Base-by-base conservation (phyloP, 2,329 filamentous ascomycete species). In the Claviceps sp. region DNA sequence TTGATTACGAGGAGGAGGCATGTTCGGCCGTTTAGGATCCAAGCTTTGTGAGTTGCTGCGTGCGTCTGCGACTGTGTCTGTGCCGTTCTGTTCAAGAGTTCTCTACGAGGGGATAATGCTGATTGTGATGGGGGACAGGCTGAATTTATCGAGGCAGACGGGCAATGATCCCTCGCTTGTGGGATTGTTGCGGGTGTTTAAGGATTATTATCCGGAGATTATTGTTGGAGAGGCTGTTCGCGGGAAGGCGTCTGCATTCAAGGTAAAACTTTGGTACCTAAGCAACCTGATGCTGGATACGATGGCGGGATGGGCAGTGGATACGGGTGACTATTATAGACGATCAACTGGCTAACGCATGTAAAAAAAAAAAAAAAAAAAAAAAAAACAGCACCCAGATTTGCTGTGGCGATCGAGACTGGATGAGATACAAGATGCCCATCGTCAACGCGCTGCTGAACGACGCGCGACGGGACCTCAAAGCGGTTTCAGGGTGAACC, bases 181-280 rank as follows among this genome's bases (percentile, higher is more conserved):
- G 39, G 86, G 86, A 3, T 72, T 95, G 17, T 71, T 94, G 48
- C 79, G 85, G 51, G 80, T 91, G n/a, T 94, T 84, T 70, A 93
- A 93, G 63, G 88, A 91, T 63, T 94, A 91, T 66, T 94, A 91
- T 60, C 88, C 88, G 0, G 88, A 95, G 63, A 87, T 94, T 51
- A 87, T 94, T 53, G 77, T 91, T 14, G 86, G 84, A 22, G 83
- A 85, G 56, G 72, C 78, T 4, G 77, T 80, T 34, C 72, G 73
- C 50, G 79, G 79, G 39, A 76, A 77, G 53, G 79, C 80, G 1
- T 77, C 78, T 4, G 73, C 79, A 1, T 84, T 84, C 64, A 82
- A 79, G 65, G 77, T 78, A 62, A 38, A 38, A 23, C 3, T 20
- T 42, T 22, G 20, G 20, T 20, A 42, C 17, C 17, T 13, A 13